These are phyloP conservation scores for Dioscorea zingiberensis DNA, from an alignment of 106 monocot species.

Conservation along the genomic window DNA sequence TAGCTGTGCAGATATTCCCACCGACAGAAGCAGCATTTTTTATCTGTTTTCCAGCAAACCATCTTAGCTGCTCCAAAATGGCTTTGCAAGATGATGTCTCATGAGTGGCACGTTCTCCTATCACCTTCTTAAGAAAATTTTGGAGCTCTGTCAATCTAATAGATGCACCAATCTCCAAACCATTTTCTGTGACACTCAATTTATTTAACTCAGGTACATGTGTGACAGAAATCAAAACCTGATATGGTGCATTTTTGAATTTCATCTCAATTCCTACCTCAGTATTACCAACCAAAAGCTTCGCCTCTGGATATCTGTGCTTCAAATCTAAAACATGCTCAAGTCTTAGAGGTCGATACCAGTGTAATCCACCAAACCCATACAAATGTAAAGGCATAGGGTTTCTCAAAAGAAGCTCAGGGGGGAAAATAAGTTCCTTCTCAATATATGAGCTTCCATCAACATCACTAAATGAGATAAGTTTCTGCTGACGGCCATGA, in stretches of 20 bases:
- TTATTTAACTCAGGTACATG: conserved; percentile 80
- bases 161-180: conserved; percentile 88
- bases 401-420: conserved; percentile 74
- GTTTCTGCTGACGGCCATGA: conserved; percentile 10
- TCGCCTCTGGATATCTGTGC: conserved; percentile 64
- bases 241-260: conserved; percentile 77
- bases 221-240: conserved; percentile 51
- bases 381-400: conserved; percentile 48
- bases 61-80: conserved; percentile 75
- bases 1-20: conserved; percentile 97
- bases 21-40: conserved; percentile 95
- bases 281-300: conserved; percentile 86
- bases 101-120: conserved; percentile 36
- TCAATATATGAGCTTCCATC: conserved; percentile 75
- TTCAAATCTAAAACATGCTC: conserved; percentile 66
- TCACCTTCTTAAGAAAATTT: conserved; percentile 41
- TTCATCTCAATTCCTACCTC: conserved; percentile 93
- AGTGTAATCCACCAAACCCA: conserved; percentile 71
- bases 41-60: conserved; percentile 98
- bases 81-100: conserved; percentile 84
- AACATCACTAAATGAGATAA: conserved; percentile 50
- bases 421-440: conserved; percentile 93
- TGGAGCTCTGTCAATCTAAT: conserved; percentile 83
- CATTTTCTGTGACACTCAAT: conserved; percentile 47
- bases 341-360: conserved; percentile 77